phyloP scores from a whole-genome alignment of 495 filamentous ascomycete species.

The Astrocystis sublimbata region DNA sequence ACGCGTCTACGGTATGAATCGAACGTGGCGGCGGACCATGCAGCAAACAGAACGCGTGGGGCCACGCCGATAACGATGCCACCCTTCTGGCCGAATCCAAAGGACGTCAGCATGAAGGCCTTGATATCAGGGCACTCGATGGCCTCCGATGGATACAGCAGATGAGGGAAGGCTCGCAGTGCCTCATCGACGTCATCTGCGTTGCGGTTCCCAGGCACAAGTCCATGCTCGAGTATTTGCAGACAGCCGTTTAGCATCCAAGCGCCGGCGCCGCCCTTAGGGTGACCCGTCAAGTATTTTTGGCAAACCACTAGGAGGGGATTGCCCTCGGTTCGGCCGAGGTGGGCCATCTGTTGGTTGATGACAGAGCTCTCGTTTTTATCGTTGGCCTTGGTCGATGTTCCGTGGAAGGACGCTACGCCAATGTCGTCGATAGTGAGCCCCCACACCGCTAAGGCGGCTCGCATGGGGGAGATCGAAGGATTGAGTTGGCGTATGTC shows the following conservation, averaged over 20 bases:
- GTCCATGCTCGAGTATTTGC: slow-evolving; percentile 75
- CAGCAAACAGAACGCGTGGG: slow-evolving; percentile 74
- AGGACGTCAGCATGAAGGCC: slow-evolving; percentile 85
- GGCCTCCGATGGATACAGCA: slow-evolving; percentile 76
- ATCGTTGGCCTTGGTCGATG: slow-evolving; percentile 84
- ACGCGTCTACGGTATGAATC: slow-evolving; percentile 72
- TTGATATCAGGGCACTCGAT: slow-evolving; percentile 86
- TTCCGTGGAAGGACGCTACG: slow-evolving; percentile 87
- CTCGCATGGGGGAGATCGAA: slow-evolving; percentile 78
- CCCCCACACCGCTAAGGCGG: slow-evolving; percentile 83
- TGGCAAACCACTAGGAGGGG: slow-evolving; percentile 85
- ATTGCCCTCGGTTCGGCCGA: slow-evolving; percentile 81
- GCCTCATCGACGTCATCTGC: slow-evolving; percentile 84
- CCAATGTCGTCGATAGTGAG: slow-evolving; percentile 81
- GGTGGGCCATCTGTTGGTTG: slow-evolving; percentile 81
- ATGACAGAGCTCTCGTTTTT: slow-evolving; percentile 90
- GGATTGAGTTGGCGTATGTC: slow-evolving; percentile 85
- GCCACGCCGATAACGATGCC: slow-evolving; percentile 85
- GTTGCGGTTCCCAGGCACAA: slow-evolving; percentile 86
- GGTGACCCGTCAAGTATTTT: slow-evolving; percentile 87
- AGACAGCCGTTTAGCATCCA: slow-evolving; percentile 92
- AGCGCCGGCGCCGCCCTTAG: slow-evolving; percentile 86
- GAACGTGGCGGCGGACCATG: slow-evolving; percentile 66
- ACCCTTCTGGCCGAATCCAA: slow-evolving; percentile 89
- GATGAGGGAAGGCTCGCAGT: slow-evolving; percentile 84